Evolutionary conservation across 352 stramenopile genomes (phyloP).

Genomic region (Globisporangium recalcitrans): DNA sequence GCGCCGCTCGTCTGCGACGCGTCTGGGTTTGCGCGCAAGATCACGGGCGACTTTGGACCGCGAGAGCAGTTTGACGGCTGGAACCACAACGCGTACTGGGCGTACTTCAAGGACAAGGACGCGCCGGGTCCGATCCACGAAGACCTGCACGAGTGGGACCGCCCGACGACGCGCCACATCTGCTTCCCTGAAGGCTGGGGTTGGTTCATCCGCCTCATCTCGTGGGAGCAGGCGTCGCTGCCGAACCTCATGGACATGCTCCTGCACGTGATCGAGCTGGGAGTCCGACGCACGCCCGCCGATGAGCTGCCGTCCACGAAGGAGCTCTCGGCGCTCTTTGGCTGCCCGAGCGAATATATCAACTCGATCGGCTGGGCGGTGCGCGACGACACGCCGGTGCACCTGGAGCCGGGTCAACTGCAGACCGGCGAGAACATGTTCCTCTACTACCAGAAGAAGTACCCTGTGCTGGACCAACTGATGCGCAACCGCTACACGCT

Average conservation of each 20-base stretch:
- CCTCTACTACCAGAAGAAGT: constrained; percentile 2
- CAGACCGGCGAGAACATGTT: neutral
- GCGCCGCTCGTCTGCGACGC: neutral
- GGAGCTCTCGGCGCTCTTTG: neutral
- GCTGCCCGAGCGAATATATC: neutral
- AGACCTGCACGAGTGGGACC: neutral
- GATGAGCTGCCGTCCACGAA: neutral
- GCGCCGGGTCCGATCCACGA: neutral
- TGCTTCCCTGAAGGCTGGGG: constrained; percentile 1
- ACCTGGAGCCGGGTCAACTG: neutral
- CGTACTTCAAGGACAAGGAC: constrained; percentile 3
- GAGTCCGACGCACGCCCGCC: neutral
- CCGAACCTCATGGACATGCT: constrained; percentile 3
- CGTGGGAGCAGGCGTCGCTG: neutral
- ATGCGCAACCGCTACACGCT: constrained; percentile 1
- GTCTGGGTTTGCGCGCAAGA: neutral
- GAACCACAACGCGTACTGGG: constrained; percentile 4
- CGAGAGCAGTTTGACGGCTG: neutral
- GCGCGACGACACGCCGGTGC: neutral
- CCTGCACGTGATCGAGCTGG: neutral
- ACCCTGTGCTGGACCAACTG: neutral
- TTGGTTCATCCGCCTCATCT: constrained; percentile 4
- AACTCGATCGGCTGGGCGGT: neutral
- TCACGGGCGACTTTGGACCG: neutral
- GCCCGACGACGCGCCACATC: neutral